A percentile compares a stretch with the other conserved stretches of the same genome.
These are phyloP conservation scores for Ogataea chonburiensis DNA, from an alignment of 805 yeast species.

Conservation along the genomic window DNA sequence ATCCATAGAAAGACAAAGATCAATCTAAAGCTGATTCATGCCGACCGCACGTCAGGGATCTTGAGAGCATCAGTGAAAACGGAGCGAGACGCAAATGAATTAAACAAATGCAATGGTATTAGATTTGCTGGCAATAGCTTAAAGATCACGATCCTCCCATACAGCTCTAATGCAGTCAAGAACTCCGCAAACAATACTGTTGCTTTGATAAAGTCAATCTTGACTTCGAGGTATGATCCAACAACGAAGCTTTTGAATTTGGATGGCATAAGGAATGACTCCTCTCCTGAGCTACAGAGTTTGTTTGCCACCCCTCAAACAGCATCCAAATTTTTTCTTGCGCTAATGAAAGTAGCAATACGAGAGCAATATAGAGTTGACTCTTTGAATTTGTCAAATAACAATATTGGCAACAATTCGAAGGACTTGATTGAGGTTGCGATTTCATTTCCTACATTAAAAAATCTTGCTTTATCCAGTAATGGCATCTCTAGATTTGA, in stretches of 20 bases:
- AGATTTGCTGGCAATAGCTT: slow-evolving; percentile 75
- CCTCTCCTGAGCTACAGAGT: slow-evolving; percentile 56
- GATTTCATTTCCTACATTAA: slow-evolving; percentile 68
- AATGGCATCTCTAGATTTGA: slow-evolving; percentile 62
- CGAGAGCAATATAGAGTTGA: slow-evolving; percentile 54
- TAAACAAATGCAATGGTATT: slow-evolving; percentile 69
- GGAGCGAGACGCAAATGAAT: slow-evolving; percentile 54
- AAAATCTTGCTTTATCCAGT: slow-evolving; percentile 76
- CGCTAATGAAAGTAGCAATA: slow-evolving; percentile 77
- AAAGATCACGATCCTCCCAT: slow-evolving; percentile 43
- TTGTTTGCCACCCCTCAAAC: slow-evolving; percentile 46
- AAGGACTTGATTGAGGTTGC: slow-evolving; percentile 60
- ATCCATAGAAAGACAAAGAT: slow-evolving; percentile 65
- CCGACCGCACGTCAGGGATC: slow-evolving; percentile 49
- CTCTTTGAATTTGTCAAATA: slow-evolving; percentile 67
- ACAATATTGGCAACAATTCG: slow-evolving; percentile 62
- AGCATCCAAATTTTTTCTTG: slow-evolving; percentile 81
- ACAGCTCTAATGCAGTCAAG: slow-evolving; percentile 26
- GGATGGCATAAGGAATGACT: slow-evolving; percentile 61
- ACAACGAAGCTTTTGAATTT: slow-evolving; percentile 67
- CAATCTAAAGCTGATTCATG: slow-evolving; percentile 48
- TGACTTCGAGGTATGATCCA: slow-evolving; percentile 66
- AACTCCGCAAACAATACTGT: slow-evolving; percentile 44
- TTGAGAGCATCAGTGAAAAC: slow-evolving; percentile 58
- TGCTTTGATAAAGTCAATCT: slow-evolving; percentile 57